These are phyloP conservation scores for Camellia japonica DNA, from an alignment of 148 eudicot species.

Conservation along the genomic window DNA sequence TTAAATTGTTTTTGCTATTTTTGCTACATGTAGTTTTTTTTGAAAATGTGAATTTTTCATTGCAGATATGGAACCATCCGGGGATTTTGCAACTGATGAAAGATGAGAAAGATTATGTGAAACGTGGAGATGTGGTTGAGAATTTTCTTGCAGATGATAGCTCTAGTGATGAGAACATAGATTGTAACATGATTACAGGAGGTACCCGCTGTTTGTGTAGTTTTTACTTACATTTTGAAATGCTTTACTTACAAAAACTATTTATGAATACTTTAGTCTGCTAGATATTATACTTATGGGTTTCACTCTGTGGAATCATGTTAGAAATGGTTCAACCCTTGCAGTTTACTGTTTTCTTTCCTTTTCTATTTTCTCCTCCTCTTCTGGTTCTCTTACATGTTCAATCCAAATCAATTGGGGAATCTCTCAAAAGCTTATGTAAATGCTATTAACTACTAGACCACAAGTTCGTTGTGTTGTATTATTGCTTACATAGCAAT, in stretches of 20 bases:
- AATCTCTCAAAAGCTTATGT: no score
- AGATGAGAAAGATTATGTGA: conserved; percentile 52
- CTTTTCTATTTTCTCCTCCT: neutral
- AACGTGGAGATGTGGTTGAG: conserved; percentile 59
- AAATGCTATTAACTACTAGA: no score
- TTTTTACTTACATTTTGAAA: neutral
- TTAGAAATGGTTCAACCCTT: neutral
- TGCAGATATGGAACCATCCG: conserved; percentile 96
- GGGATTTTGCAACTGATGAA: conserved; percentile 81
- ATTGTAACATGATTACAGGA: conserved; percentile 58
- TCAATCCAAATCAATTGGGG: no score
- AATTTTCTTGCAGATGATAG: conserved; percentile 59
- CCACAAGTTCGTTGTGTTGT: no score
- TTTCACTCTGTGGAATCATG: neutral
- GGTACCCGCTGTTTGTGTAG: conserved; percentile 38
- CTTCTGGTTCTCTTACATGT: no score
- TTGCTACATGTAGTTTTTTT: neutral
- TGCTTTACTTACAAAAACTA: neutral
- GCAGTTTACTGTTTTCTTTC: neutral
- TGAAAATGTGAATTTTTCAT: conserved; percentile 17
- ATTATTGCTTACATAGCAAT: no score
- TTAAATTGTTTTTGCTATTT: neutral
- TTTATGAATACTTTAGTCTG: neutral
- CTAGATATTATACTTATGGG: neutral
- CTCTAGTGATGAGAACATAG: conserved; percentile 78